Conservation (phyloP, 352 stramenopile genomes). For the Pilasporangium apinafurcum region DNA sequence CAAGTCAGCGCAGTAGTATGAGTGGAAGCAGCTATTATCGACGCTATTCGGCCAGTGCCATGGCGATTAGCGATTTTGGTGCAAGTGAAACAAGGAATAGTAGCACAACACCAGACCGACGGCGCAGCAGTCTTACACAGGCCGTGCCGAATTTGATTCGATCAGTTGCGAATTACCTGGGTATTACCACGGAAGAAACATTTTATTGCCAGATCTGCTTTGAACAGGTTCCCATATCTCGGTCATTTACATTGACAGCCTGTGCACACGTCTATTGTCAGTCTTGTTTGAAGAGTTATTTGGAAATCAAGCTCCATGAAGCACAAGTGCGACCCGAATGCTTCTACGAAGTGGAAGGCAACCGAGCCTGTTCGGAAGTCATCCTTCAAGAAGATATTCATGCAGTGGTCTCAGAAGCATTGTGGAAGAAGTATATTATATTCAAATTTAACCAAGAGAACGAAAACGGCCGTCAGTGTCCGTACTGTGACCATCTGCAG, state of each 20-base stretch:
- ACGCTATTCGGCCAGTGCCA: too few relatives aligned
- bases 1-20: slow-evolving; percentile 1
- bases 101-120: too few relatives aligned
- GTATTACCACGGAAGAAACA: slow-evolving; percentile 60
- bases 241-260: slow-evolving; percentile 23
- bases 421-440: slow-evolving; percentile 73
- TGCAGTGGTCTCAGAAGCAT: slow-evolving; percentile 27
- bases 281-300: slow-evolving; percentile 46
- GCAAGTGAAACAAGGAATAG: too few relatives aligned
- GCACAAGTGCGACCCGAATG: slow-evolving; percentile 67
- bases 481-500: slow-evolving; percentile 51
- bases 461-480: slow-evolving; percentile 47
- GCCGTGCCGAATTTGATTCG: slow-evolving; percentile 39
- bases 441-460: slow-evolving; percentile 86
- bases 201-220: slow-evolving; percentile 79
- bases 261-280: slow-evolving; percentile 62
- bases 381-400: slow-evolving; percentile 42
- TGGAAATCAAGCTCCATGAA: slow-evolving; percentile 70
- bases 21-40: neutral
- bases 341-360: slow-evolving; percentile 36
- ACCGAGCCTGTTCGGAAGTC: slow-evolving; percentile 25
- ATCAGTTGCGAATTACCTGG: slow-evolving; percentile 44
- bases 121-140: neutral
- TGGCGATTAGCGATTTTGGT: too few relatives aligned
- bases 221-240: slow-evolving; percentile 36